phyloP scores from a whole-genome alignment of 169 alveolate species.

The Plasmodium relictum region DNA sequence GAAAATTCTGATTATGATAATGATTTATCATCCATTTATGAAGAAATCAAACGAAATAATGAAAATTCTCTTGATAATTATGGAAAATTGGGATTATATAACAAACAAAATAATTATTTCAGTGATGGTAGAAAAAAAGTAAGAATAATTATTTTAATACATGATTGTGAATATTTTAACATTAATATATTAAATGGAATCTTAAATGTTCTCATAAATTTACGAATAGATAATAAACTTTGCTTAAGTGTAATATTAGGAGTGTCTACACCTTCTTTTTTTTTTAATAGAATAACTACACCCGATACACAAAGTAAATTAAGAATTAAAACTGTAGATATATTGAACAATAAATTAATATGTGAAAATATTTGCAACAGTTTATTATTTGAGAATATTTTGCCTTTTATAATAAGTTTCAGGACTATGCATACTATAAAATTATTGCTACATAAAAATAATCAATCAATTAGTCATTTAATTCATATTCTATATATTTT shows the following conservation, averaged over 20 bases:
- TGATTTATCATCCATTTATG: not conserved
- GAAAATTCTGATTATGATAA: not conserved
- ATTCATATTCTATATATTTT: slow-evolving; percentile 47
- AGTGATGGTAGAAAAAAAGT: slow-evolving; percentile 63
- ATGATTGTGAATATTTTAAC: slow-evolving; percentile 67
- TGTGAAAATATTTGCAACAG: slow-evolving; percentile 50
- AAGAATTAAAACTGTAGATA: slow-evolving; percentile 49
- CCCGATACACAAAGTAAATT: slow-evolving; percentile 70
- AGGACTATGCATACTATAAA: slow-evolving; percentile 52
- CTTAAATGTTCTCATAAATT: slow-evolving; percentile 53
- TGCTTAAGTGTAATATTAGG: slow-evolving; percentile 66
- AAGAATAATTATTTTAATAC: slow-evolving; percentile 30
- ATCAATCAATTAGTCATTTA: slow-evolving; percentile 65
- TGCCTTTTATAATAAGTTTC: slow-evolving; percentile 41
- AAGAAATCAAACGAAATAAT: not conserved
- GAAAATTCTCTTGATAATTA: not conserved
- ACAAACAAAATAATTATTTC: slow-evolving; percentile 36
- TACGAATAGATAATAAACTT: slow-evolving; percentile 36
- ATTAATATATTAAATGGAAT: slow-evolving; percentile 63
- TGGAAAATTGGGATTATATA: slow-evolving; percentile 17
- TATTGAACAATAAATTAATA: slow-evolving; percentile 33
- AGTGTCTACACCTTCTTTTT: slow-evolving; percentile 59
- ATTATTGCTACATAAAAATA: slow-evolving; percentile 53
- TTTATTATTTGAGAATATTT: slow-evolving; percentile 19
- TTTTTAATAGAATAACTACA: slow-evolving; percentile 50